phyloP scores from a whole-genome alignment of 768 basidiomycete species.

The Suillus bovinus region DNA sequence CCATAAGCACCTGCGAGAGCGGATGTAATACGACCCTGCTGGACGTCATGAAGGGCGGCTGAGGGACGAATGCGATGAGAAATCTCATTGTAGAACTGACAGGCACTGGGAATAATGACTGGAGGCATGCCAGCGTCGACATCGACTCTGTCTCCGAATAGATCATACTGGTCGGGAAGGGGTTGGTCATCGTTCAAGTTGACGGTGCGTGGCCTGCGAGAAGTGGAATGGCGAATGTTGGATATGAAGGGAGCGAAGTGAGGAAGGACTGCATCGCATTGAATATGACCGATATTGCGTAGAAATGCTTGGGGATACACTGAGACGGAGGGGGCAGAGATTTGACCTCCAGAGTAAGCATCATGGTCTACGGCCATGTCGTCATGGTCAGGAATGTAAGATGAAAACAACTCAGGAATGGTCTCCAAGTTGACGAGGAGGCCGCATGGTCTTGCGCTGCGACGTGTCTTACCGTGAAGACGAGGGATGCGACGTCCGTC shows the following conservation, averaged over 20 bases:
- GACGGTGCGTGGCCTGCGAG: not conserved
- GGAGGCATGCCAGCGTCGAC: not conserved
- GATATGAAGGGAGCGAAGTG: not conserved
- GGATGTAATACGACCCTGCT: not conserved
- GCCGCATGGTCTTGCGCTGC: not conserved
- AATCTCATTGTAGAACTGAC: constrained; percentile 1
- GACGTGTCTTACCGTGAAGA: not conserved
- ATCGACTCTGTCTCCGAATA: not conserved
- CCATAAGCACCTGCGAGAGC: not conserved
- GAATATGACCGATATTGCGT: not conserved
- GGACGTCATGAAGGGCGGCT: not conserved
- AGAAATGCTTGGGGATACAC: not conserved
- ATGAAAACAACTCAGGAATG: not conserved
- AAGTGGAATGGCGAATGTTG: not conserved
- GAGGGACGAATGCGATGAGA: not conserved
- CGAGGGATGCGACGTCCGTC: not conserved
- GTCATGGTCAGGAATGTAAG: not conserved
- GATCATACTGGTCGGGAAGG: not conserved
- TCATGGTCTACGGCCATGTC: not conserved
- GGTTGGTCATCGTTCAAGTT: not conserved
- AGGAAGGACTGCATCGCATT: not conserved
- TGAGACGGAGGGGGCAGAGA: rapidly evolving
- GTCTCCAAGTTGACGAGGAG: not conserved
- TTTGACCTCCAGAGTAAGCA: not conserved
- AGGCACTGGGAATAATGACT: not conserved